Evolutionary conservation across 176 grass and related monocot species (phyloP).

Genomic region (bread wheat (Triticum aestivum)): DNA sequence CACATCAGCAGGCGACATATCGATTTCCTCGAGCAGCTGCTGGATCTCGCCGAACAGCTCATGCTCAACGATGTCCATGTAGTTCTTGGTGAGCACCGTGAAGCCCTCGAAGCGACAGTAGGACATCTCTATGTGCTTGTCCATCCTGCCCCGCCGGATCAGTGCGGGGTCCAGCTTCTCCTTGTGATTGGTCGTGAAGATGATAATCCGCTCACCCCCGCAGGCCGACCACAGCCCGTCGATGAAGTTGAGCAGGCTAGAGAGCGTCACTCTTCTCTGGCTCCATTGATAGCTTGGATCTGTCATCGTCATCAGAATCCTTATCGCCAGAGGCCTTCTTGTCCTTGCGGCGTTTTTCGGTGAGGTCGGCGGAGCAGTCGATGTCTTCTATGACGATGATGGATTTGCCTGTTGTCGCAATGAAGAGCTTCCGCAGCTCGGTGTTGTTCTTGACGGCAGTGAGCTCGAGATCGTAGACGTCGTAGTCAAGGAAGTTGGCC

Average conservation of each 20-base stretch:
- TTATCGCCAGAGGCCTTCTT: constrained; percentile 20
- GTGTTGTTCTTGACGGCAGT: constrained; percentile 66
- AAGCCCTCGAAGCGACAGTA: constrained; percentile 49
- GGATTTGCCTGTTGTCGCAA: constrained; percentile 63
- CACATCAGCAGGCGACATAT: constrained; percentile 69
- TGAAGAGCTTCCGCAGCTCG: constrained; percentile 76
- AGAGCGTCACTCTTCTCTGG: constrained; percentile 48
- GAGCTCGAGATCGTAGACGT: constrained; percentile 71
- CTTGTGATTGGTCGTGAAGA: constrained; percentile 65
- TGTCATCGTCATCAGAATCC: neutral
- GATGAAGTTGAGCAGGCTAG: constrained; percentile 60
- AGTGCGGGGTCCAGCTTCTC: constrained; percentile 62
- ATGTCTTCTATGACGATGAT: constrained; percentile 76
- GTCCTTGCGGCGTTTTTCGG: constrained; percentile 44
- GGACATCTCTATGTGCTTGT: constrained; percentile 64
- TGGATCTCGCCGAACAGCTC: constrained; percentile 26
- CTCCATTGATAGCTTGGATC: neutral
- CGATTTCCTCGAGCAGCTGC: constrained; percentile 38
- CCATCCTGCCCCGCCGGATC: constrained; percentile 62
- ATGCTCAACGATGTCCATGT: constrained; percentile 18
- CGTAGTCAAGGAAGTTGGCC: constrained; percentile 70
- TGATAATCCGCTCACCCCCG: constrained; percentile 51
- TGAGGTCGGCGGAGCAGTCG: constrained; percentile 70
- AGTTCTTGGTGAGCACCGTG: constrained; percentile 53
- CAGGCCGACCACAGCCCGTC: constrained; percentile 63